Evolutionary conservation across 202 grass and related monocot genomes (phyloP).

Genomic region (Schoenoplectus tabernaemontani): DNA sequence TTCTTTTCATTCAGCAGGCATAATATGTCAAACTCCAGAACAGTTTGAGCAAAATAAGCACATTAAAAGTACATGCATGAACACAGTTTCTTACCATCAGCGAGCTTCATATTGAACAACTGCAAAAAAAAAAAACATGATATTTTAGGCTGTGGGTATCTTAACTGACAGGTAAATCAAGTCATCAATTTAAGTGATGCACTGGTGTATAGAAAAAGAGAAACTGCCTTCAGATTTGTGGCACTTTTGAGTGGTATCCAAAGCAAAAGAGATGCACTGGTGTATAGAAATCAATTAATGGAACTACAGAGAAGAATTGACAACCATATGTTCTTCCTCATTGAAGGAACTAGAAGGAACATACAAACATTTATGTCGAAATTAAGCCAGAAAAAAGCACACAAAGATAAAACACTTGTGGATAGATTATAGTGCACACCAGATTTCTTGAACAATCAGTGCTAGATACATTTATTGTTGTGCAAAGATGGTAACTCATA

Average conservation of each 20-base stretch:
- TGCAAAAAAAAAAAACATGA: background rate
- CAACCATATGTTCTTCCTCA: background rate
- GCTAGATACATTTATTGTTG: too few species aligned
- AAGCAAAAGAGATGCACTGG: background rate
- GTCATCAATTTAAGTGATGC: background rate
- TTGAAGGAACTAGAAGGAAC: background rate
- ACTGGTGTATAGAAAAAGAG: background rate
- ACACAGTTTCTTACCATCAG: background rate
- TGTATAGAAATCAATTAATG: background rate
- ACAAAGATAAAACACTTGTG: too few species aligned
- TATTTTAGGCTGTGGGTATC: background rate
- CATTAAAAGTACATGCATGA: background rate
- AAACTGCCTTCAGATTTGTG: background rate
- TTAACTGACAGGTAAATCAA: background rate
- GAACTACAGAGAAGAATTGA: too few species aligned
- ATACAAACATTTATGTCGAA: background rate
- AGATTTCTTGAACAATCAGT: background rate
- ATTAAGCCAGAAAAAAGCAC: background rate
- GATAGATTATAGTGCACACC: too few species aligned
- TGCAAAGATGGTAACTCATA: too few species aligned
- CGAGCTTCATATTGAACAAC: slow-evolving; percentile 25
- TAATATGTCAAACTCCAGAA: background rate
- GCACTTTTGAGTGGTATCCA: background rate
- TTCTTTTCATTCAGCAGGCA: background rate
- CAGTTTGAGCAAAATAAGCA: background rate